Percentiles rank a stretch among this genome's conserved stretches.
phyloP scores from a whole-genome alignment of 768 basidiomycete genomes.

The Tricholoma saponaceum region DNA sequence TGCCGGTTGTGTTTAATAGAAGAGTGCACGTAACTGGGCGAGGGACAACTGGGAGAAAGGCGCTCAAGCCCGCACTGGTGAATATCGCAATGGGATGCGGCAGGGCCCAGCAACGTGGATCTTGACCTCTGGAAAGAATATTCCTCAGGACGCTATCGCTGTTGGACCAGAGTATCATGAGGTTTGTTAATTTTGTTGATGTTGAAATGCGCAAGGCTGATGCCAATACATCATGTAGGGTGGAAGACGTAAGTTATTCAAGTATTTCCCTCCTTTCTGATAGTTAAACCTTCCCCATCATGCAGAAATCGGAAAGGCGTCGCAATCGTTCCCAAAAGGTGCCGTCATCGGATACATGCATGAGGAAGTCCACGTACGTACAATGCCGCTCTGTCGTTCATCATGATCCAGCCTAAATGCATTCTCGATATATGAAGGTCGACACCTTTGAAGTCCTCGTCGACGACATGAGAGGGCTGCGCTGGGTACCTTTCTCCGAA shows the following conservation, averaged over 20 bases:
- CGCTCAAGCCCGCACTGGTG: constrained; percentile 48
- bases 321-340: constrained; percentile 52
- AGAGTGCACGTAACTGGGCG: constrained; percentile 48
- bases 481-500: constrained; percentile 52
- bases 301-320: constrained; percentile 67
- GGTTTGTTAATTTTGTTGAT: constrained; percentile 30
- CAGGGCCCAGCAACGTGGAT: constrained; percentile 57
- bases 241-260: constrained; percentile 44
- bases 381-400: neutral
- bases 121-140: constrained; percentile 51
- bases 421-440: constrained; percentile 36
- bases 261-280: constrained; percentile 23
- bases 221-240: constrained; percentile 34
- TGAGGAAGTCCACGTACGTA: constrained; percentile 54
- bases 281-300: constrained; percentile 24
- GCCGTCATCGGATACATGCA: constrained; percentile 59
- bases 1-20: constrained; percentile 25
- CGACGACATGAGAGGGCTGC: constrained; percentile 51
- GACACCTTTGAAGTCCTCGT: constrained; percentile 68
- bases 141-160: constrained; percentile 54
- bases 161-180: constrained; percentile 59
- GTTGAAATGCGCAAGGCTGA: neutral
- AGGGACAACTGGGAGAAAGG: constrained; percentile 51
- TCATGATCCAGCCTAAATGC: neutral
- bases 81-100: constrained; percentile 41